Evolutionary conservation across 202 grass and related monocot genomes (phyloP).

Genomic region (Eragrostis tef): DNA sequence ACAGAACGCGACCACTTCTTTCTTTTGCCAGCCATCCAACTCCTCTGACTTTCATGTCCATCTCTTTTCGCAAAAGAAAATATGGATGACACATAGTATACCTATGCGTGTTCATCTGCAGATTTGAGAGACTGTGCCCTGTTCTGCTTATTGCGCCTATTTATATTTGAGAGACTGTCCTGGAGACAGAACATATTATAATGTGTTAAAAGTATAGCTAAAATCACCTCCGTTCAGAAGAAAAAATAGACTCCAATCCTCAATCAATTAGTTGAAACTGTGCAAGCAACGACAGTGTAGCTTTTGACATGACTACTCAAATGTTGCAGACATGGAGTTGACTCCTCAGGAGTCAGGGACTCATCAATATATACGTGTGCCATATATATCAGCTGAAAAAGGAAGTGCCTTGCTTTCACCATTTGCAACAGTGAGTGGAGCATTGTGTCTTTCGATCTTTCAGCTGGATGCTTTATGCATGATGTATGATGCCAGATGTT

Average conservation of each 20-base stretch:
- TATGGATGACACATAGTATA: too few species aligned
- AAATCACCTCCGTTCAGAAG: background rate
- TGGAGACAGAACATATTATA: too few species aligned
- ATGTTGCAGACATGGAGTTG: background rate
- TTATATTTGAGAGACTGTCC: too few species aligned
- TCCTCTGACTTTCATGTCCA: too few species aligned
- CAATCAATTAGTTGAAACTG: background rate
- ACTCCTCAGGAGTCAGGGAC: background rate
- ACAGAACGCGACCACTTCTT: too few species aligned
- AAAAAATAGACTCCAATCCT: too few species aligned
- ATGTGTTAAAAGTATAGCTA: background rate
- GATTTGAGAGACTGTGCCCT: too few species aligned
- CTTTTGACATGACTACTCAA: background rate
- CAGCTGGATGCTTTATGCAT: background rate
- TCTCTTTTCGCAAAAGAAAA: too few species aligned
- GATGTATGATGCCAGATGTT: background rate
- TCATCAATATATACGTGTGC: background rate
- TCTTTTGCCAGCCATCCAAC: too few species aligned
- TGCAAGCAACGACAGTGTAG: background rate
- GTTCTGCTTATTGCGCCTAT: too few species aligned
- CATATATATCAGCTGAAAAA: background rate
- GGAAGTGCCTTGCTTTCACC: background rate
- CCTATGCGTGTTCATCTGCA: too few species aligned
- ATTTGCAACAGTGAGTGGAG: background rate
- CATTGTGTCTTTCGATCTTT: background rate